Conservation (phyloP, 2,329 filamentous ascomycete genomes). For the Penicillium decumbens region DNA sequence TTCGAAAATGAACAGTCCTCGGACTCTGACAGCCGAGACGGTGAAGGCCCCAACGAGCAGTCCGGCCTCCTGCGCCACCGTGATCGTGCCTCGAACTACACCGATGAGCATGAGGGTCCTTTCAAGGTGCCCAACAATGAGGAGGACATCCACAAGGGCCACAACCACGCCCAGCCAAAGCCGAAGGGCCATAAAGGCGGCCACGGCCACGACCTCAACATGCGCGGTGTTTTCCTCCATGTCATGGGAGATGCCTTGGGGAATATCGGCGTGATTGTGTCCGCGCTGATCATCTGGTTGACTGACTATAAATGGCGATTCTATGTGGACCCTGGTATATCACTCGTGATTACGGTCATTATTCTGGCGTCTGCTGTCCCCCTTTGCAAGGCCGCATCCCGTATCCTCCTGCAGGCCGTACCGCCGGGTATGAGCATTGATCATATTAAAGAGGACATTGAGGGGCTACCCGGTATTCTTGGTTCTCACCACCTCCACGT, state of each 20-base stretch:
- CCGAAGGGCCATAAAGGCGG: constrained; percentile 55
- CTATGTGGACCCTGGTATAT: constrained; percentile 89
- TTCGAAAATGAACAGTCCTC: constrained; percentile 52
- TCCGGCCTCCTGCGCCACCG: constrained; percentile 41
- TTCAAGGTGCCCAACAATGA: constrained; percentile 15
- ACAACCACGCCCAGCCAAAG: constrained; percentile 73
- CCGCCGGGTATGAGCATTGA: constrained; percentile 82
- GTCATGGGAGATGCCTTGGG: constrained; percentile 50
- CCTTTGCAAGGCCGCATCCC: constrained; percentile 51
- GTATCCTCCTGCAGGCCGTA: constrained; percentile 90
- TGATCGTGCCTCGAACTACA: constrained; percentile 36
- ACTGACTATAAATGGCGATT: constrained; percentile 74
- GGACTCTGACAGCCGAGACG: constrained; percentile 54
- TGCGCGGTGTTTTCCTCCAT: constrained; percentile 69
- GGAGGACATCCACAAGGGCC: constrained; percentile 57
- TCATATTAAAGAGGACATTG: constrained; percentile 88
- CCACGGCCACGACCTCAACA: constrained; percentile 67
- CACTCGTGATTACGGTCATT: constrained; percentile 82
- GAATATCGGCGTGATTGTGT: constrained; percentile 49
- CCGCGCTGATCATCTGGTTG: constrained; percentile 85
- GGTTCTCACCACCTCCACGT: constrained; percentile 95
- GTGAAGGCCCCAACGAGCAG: constrained; percentile 48
- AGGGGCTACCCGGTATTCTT: constrained; percentile 74
- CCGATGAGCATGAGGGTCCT: constrained; percentile 24
- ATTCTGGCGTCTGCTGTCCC: constrained; percentile 54